A percentile compares a stretch with the other conserved stretches of the same genome.
Evolutionary conservation across 352 stramenopile genomes (phyloP).

Genomic region (Phytopythium kandeliae): DNA sequence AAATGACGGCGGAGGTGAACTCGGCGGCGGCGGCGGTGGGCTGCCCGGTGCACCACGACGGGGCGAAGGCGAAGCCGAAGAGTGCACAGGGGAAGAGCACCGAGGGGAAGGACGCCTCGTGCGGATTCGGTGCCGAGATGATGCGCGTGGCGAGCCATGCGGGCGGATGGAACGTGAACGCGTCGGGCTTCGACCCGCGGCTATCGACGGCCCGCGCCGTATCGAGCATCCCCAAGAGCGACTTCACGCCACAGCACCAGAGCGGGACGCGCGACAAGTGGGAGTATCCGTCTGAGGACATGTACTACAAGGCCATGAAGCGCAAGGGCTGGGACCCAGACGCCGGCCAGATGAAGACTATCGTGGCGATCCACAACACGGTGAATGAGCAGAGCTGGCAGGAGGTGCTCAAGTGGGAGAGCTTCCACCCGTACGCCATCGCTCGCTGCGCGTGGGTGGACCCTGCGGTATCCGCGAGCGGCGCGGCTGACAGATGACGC

Average conservation of each 20-base stretch:
- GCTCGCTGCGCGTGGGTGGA: too few species aligned
- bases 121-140: slow-evolving; percentile 57
- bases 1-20: slow-evolving; percentile 74
- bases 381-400: slow-evolving; percentile 96
- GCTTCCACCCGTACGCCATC: slow-evolving; percentile 38
- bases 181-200: slow-evolving; percentile 13
- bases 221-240: slow-evolving; percentile 94
- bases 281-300: slow-evolving; percentile 97
- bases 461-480: too few species aligned
- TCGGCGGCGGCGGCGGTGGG: slow-evolving; percentile 36
- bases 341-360: slow-evolving; percentile 91
- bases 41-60: slow-evolving; percentile 35
- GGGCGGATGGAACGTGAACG: slow-evolving; percentile 28
- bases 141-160: slow-evolving; percentile 41
- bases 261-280: slow-evolving; percentile 60
- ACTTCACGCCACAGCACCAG: slow-evolving; percentile 71
- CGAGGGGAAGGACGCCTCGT: slow-evolving; percentile 12
- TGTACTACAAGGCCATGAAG: slow-evolving; percentile 98
- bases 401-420: slow-evolving; percentile 92
- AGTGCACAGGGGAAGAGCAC: slow-evolving; percentile 4
- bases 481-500: too few species aligned
- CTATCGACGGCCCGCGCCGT: slow-evolving; percentile 83
- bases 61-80: slow-evolving; percentile 10
- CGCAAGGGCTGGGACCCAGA: slow-evolving; percentile 93
- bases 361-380: slow-evolving; percentile 97